A percentile compares a stretch with the other conserved stretches of the same genome.
phyloP scores from a whole-genome alignment of 805 yeast genomes.

The Candida tallmaniae region DNA sequence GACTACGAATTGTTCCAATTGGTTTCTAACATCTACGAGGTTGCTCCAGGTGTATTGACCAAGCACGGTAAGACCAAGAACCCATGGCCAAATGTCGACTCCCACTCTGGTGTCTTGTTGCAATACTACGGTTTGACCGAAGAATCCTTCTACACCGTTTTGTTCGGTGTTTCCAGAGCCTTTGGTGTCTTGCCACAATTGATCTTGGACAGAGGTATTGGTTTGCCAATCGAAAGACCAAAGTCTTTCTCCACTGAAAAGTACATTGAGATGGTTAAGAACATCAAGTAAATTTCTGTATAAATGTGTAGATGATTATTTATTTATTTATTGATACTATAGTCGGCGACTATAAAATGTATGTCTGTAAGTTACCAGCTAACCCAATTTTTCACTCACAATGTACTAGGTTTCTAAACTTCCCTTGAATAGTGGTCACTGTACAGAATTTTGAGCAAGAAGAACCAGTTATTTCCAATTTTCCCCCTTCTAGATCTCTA shows the following conservation, averaged over 20 bases:
- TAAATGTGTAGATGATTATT: conserved; percentile 2
- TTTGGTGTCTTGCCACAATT: conserved; percentile 76
- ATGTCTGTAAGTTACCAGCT: no score
- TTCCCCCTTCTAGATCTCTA: no score
- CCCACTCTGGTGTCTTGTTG: conserved; percentile 73
- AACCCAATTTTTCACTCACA: no score
- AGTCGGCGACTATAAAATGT: neutral
- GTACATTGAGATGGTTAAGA: conserved; percentile 74
- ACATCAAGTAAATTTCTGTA: conserved; percentile 19
- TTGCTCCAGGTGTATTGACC: conserved; percentile 71
- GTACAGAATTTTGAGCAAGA: no score
- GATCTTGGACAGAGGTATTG: conserved; percentile 72
- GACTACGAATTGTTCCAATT: conserved; percentile 62
- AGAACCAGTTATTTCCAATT: no score
- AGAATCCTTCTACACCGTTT: conserved; percentile 70
- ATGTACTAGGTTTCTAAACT: no score
- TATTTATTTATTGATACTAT: conserved; percentile 8
- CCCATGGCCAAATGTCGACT: conserved; percentile 83
- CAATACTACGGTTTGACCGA: conserved; percentile 77
- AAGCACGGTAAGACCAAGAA: conserved; percentile 82
- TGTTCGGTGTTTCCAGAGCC: conserved; percentile 79
- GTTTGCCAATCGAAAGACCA: conserved; percentile 80
- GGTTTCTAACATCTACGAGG: conserved; percentile 59
- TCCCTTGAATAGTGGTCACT: no score
- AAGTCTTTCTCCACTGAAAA: conserved; percentile 90